These are phyloP conservation scores for Fusarium beomiforme DNA, from an alignment of 2,329 filamentous ascomycete species.

Conservation along the genomic window DNA sequence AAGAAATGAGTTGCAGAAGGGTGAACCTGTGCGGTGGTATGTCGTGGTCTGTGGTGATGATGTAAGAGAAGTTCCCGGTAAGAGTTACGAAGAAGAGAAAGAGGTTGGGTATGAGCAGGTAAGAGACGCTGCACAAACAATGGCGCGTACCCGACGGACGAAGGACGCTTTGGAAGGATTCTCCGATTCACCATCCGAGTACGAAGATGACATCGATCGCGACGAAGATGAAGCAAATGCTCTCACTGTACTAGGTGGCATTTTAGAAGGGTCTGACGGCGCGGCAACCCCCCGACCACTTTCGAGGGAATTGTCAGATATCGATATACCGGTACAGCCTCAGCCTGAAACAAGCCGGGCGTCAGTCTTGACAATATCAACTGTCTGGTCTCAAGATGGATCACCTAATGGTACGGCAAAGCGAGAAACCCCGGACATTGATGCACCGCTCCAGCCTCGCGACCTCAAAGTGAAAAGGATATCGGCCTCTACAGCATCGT, in stretches of 20 bases:
- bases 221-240: constrained; percentile 14
- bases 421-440: constrained; percentile 16
- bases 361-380: constrained; percentile 25
- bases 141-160: neutral
- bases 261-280: constrained; percentile 11
- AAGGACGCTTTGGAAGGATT: neutral
- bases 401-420: neutral
- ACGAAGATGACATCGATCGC: constrained; percentile 9
- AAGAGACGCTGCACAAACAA: constrained; percentile 8
- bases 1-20: constrained; percentile 65
- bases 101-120: constrained; percentile 20
- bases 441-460: constrained; percentile 13
- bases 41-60: constrained; percentile 71
- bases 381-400: constrained; percentile 18
- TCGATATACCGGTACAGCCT: constrained; percentile 18
- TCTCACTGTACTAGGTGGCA: constrained; percentile 22
- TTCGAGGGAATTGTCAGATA: constrained; percentile 19
- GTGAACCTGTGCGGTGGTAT: constrained; percentile 68
- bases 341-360: constrained; percentile 4
- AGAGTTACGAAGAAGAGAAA: constrained; percentile 43
- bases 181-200: constrained; percentile 29
- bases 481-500: constrained; percentile 17
- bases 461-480: constrained; percentile 13
- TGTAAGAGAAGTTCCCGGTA: constrained; percentile 62
- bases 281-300: constrained; percentile 16